These are phyloP conservation scores for Trichosporon asahii DNA, from an alignment of 1,284 basidiomycete species.

Conservation along the genomic window DNA sequence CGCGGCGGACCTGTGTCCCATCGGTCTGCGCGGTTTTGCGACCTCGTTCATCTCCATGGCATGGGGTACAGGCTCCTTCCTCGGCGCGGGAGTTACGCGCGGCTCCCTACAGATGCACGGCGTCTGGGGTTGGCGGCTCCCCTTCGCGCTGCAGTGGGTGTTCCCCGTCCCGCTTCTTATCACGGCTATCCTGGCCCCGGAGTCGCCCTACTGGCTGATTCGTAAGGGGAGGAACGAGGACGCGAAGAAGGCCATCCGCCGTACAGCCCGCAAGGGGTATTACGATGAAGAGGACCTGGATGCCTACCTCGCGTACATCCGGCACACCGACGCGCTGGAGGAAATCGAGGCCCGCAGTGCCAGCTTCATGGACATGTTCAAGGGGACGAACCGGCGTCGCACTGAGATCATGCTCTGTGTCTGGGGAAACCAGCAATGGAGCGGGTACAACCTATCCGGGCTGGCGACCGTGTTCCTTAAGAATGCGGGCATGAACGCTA, in stretches of 20 bases:
- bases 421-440: conserved; percentile 27
- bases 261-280: conserved; percentile 41
- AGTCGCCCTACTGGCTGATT: conserved; percentile 51
- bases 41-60: conserved; percentile 55
- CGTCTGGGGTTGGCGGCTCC: conserved; percentile 28
- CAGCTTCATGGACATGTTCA: conserved; percentile 53
- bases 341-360: conserved; percentile 37
- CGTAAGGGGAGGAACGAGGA: conserved; percentile 49
- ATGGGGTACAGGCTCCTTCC: conserved; percentile 51
- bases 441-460: conserved; percentile 18
- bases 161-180: conserved; percentile 43
- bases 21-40: conserved; percentile 53
- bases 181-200: conserved; percentile 36
- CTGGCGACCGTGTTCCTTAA: conserved; percentile 24
- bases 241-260: conserved; percentile 38
- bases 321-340: conserved; percentile 31
- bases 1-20: conserved; percentile 55
- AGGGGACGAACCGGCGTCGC: conserved; percentile 49
- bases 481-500: conserved; percentile 41
- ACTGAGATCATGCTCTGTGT: conserved; percentile 49
- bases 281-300: conserved; percentile 41
- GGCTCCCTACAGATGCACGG: conserved; percentile 19
- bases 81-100: conserved; percentile 50
- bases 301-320: conserved; percentile 43
- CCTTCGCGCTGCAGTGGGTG: conserved; percentile 45